Conservation (phyloP, 768 basidiomycete genomes). For the Harrya chromipes region DNA sequence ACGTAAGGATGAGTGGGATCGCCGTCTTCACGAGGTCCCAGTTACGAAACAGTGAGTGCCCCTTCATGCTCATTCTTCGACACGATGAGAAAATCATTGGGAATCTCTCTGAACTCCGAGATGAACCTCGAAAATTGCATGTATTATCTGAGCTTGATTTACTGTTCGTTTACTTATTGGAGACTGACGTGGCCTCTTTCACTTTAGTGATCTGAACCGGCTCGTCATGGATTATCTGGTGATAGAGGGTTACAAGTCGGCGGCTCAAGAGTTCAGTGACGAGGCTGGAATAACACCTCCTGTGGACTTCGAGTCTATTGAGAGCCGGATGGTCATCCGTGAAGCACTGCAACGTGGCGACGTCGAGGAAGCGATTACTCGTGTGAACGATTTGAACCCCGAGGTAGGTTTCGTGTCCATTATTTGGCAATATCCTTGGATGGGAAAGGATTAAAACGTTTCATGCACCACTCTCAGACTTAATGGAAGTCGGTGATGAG, state of each 20-base stretch:
- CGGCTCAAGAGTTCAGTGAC: conserved; percentile 90
- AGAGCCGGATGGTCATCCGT: conserved; percentile 91
- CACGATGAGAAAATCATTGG: conserved; percentile 79
- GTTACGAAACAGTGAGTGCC: conserved; percentile 85
- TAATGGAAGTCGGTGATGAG: conserved; percentile 79
- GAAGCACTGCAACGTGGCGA: conserved; percentile 93
- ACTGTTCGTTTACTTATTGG: conserved; percentile 19
- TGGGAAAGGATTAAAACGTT: conserved; percentile 77
- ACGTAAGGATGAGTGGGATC: conserved; percentile 84
- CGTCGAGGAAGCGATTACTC: conserved; percentile 92
- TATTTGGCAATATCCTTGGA: neutral
- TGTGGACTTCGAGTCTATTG: conserved; percentile 89
- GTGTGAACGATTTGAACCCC: conserved; percentile 93
- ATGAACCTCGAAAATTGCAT: conserved; percentile 71
- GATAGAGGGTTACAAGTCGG: conserved; percentile 95
- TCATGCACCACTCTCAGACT: conserved; percentile 99
- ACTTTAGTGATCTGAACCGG: conserved; percentile 81
- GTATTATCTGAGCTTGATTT: conserved; percentile 75
- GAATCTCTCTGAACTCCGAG: conserved; percentile 97
- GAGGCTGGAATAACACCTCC: conserved; percentile 77
- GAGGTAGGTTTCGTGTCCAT: conserved; percentile 64
- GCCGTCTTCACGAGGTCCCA: conserved; percentile 74
- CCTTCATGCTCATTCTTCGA: conserved; percentile 11
- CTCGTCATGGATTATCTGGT: conserved; percentile 98
- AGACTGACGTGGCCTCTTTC: conserved; percentile 19